phyloP scores from a whole-genome alignment of 495 filamentous ascomycete genomes.

The Xanthoparmelia taractica region DNA sequence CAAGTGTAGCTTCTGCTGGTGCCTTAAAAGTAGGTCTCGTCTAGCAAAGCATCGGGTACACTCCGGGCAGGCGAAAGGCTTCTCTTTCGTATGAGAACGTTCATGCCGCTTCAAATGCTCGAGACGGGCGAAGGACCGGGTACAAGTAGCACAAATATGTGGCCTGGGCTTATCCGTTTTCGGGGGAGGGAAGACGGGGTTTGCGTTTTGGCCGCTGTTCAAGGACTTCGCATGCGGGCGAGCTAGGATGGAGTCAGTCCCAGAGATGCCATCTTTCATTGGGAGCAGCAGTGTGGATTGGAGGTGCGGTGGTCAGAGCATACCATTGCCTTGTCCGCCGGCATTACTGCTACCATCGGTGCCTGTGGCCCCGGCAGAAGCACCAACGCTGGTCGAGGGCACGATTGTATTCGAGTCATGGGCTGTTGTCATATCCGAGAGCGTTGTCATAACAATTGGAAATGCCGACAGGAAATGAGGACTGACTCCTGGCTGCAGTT shows the following conservation, averaged over 20 bases:
- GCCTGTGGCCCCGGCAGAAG: constrained; percentile 4
- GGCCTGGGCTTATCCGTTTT: constrained; percentile 97
- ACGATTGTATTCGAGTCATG: constrained; percentile 7
- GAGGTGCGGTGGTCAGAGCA: not conserved
- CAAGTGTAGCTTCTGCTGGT: constrained; percentile 98
- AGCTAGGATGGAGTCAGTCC: constrained; percentile 12
- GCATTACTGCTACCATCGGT: constrained; percentile 7
- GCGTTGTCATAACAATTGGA: not conserved
- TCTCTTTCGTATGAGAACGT: constrained; percentile 97
- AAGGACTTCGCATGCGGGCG: constrained; percentile 24
- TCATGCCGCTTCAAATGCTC: constrained; percentile 98
- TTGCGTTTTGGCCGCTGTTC: constrained; percentile 15
- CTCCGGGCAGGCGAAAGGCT: constrained; percentile 96
- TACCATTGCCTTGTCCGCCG: constrained; percentile 5
- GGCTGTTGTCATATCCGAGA: constrained; percentile 13
- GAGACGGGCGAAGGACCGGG: constrained; percentile 85
- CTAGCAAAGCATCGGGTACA: constrained; percentile 93
- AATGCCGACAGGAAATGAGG: not conserved
- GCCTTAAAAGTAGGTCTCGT: constrained; percentile 81
- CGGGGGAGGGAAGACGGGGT: constrained; percentile 56
- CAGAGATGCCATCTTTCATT: not conserved
- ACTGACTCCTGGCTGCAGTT: not conserved
- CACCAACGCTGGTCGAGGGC: constrained; percentile 5
- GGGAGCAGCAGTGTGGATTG: not conserved
- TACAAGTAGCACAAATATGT: constrained; percentile 89